Evolutionary conservation across 2,329 filamentous ascomycete genomes (phyloP).

Genomic region (Paraphoma sp.): DNA sequence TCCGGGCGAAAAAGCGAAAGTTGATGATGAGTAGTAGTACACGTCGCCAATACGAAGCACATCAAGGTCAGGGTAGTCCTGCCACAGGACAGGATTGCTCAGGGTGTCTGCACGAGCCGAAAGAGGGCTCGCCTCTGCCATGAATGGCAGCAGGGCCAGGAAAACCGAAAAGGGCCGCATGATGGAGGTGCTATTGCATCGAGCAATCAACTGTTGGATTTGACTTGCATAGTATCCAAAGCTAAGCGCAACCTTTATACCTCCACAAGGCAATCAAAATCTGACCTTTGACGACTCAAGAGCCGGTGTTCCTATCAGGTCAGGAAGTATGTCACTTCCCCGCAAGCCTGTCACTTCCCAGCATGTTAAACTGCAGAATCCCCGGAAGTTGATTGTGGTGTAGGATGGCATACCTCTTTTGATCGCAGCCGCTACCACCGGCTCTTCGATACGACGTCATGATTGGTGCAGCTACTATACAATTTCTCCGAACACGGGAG

Average conservation of each 20-base stretch:
- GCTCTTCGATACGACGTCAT: not conserved
- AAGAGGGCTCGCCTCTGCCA: slow-evolving; percentile 1
- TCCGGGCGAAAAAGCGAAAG: slow-evolving; percentile 63
- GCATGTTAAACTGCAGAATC: not conserved
- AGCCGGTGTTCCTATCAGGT: not conserved
- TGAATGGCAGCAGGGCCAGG: not conserved
- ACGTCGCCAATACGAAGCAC: slow-evolving; percentile 59
- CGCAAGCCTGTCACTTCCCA: not conserved
- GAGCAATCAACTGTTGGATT: not conserved
- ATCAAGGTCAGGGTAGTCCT: slow-evolving; percentile 64
- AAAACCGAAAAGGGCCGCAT: not conserved
- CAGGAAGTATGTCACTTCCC: not conserved
- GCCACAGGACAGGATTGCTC: slow-evolving; percentile 62
- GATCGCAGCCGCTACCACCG: slow-evolving; percentile 4
- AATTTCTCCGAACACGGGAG: slow-evolving; percentile 15
- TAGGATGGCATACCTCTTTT: not conserved
- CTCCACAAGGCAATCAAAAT: too few relatives aligned
- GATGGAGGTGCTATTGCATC: not conserved
- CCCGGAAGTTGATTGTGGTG: not conserved
- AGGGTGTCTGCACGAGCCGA: slow-evolving; percentile 39
- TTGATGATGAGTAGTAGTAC: slow-evolving; percentile 64
- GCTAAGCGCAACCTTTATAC: too few relatives aligned
- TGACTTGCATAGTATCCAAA: too few relatives aligned
- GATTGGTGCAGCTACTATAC: slow-evolving; percentile 18
- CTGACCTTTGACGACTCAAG: not conserved